These are phyloP conservation scores for Tripterygium wilfordii DNA, from an alignment of 177 flowering plant genomes.

Conservation along the genomic window DNA sequence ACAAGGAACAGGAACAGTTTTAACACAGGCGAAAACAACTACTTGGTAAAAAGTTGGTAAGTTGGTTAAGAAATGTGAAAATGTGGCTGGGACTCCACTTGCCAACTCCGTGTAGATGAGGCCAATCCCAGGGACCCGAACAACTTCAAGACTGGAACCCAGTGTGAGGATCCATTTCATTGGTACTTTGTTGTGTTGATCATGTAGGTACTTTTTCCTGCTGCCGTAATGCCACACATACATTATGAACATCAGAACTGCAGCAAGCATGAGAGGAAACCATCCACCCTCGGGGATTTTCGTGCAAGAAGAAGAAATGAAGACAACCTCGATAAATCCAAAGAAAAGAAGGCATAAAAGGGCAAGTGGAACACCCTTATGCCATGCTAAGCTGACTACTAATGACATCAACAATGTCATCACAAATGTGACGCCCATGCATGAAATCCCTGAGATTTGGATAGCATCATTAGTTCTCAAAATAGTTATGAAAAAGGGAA, in stretches of 20 bases:
- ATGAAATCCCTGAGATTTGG: conserved; percentile 55
- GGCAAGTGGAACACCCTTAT: conserved; percentile 32
- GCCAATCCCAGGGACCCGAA: conserved; percentile 80
- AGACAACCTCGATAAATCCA: conserved; percentile 55
- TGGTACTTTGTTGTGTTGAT: conserved; percentile 65
- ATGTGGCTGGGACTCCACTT: conserved; percentile 69
- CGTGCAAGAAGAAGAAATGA: conserved; percentile 45
- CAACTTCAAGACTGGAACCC: conserved; percentile 75
- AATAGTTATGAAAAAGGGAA: not conserved
- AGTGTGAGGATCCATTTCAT: conserved; percentile 68
- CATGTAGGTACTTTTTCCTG: conserved; percentile 56
- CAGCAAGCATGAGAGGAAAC: conserved; percentile 51
- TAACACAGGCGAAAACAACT: conserved; percentile 64
- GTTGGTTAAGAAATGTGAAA: conserved; percentile 72
- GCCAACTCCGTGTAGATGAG: conserved; percentile 72
- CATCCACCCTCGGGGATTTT: conserved; percentile 72
- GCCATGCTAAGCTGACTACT: conserved; percentile 62
- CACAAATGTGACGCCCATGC: conserved; percentile 43
- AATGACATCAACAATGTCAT: conserved; percentile 66
- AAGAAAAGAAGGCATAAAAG: conserved; percentile 46
- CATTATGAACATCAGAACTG: conserved; percentile 46
- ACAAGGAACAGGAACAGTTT: conserved; percentile 59
- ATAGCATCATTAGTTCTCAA: conserved; percentile 5
- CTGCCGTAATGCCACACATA: conserved; percentile 81
- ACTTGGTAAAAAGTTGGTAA: conserved; percentile 81